Evolutionary conservation across 225 moss, liverwort and hornwort genomes (phyloP), one percentile per base, ranked within the genome.

Genomic region (Lunularia cruciata): DNA sequence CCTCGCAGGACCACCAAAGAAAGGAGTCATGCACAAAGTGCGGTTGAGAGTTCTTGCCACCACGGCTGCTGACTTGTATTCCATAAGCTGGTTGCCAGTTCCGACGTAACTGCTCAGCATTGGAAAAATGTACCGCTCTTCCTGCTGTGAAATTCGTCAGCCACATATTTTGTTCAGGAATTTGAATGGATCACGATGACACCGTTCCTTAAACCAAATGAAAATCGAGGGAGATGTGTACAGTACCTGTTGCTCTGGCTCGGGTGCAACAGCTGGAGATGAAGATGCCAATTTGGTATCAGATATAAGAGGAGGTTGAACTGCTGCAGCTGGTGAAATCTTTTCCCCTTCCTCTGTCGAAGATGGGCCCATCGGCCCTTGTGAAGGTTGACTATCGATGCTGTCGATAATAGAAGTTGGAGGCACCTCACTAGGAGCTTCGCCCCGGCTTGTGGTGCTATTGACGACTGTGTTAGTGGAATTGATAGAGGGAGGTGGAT

Each of bases 61-160:
- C 16, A 77, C 74, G 18, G 75, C 70, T 28, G 77, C 78, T 1
- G 77, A 74, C 72, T 75, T 82, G 68, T 82, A 82, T 36, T 82
- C 82, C 60, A 82, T 78, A 1, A 82, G 78, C 37, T 82, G 82
- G 72, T 82, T 82, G 4, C 82, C 82, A 5, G 82, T 72, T 12
- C 82, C 82, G 56, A 78, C 82, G 25, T 66, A 70, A 30, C 13
- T 36, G 68, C 77, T 82, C 67, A 82, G 67, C 63, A 68, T 22
- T 7, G 82, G 82, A 30, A 78, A 34, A 13, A 82, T 64, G 57
- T 52, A 82, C 54, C 77, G 78, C 60, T 62, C 67, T 16, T 42
- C 71, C 40, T 53, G 53, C 30, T 13, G n/a, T 63, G 37, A 5
- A 15, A n/a, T 27, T 32, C 5, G 32, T 33, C 63, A 25, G 1